Percentiles rank a stretch among this genome's conserved stretches.
These are phyloP conservation scores for Xanthoceras sorbifolium DNA, from an alignment of 345 rosid species.

Conservation along the genomic window DNA sequence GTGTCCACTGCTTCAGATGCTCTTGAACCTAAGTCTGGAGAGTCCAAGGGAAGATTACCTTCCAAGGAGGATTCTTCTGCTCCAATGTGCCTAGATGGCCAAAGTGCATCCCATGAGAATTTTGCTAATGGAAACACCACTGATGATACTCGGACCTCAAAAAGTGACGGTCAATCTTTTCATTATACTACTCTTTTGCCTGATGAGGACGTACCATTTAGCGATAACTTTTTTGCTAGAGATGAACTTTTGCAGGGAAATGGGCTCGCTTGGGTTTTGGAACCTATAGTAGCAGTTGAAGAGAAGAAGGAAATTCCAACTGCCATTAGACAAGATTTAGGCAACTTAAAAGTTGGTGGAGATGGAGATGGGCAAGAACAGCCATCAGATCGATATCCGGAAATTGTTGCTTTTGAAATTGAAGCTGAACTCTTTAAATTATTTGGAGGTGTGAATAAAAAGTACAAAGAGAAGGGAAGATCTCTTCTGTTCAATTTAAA, in stretches of 20 bases:
- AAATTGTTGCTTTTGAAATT: conserved; percentile 58
- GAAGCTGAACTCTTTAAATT: conserved; percentile 80
- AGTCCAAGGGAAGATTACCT: conserved; percentile 29
- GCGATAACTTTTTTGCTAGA: conserved; percentile 68
- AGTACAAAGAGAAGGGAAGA: conserved; percentile 89
- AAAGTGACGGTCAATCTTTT: conserved; percentile 40
- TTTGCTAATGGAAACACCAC: conserved; percentile 26
- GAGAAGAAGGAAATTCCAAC: conserved; percentile 36
- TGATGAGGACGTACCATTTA: conserved; percentile 62
- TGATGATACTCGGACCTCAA: conserved; percentile 22
- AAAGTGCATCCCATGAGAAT: conserved; percentile 26
- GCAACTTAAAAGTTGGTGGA: conserved; percentile 19
- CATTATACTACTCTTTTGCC: conserved; percentile 44
- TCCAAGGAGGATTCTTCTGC: conserved; percentile 25
- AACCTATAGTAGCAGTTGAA: conserved; percentile 40
- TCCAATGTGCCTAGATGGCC: conserved; percentile 24
- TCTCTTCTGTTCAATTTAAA: conserved; percentile 87
- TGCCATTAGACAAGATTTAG: conserved; percentile 23
- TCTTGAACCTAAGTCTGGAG: conserved; percentile 22
- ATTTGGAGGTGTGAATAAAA: conserved; percentile 94
- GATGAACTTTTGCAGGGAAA: conserved; percentile 97
- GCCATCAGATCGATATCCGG: conserved; percentile 38
- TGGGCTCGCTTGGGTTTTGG: conserved; percentile 88
- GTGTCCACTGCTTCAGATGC: conserved; percentile 23
- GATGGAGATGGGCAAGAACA: conserved; percentile 10